Base-by-base conservation (phyloP, 2,329 filamentous ascomycete species). In the Colletotrichum sp. region DNA sequence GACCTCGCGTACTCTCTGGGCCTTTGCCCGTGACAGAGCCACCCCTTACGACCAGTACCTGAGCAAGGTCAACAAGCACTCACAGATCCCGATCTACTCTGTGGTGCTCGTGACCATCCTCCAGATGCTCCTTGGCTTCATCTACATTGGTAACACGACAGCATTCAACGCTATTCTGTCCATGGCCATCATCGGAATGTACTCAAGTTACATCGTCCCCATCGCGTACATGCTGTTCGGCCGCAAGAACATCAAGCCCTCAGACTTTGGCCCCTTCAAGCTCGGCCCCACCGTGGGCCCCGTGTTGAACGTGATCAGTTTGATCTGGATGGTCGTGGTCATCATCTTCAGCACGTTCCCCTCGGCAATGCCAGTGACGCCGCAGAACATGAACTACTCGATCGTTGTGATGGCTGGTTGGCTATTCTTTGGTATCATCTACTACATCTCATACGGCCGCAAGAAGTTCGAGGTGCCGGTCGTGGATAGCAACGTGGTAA, bases 321-420 rank as follows among this genome's bases (percentile, higher is more conserved):
- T 86, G 18, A 70, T 83, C 3, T 90, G 87, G 87, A 83, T 88
- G 25, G 58, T 83, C 0, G 75, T 89, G 8, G 85, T 85, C 0
- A 84, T 87, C 43, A 75, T 88, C 2, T 87, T 89, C 55, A 87
- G 87, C 77, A 87, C 83, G 1, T 87, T 89, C 43, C 88, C 87
- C 1, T 82, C 81, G 2, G 71, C 79, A 0, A 80, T 85, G 78
- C 88, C 87, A 0, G 85, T 87, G 0, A 86, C 84, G 2, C 72
- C 83, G 0, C 81, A 85, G 43, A 87, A 84, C 18, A 89, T 89
- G 86, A 89, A 89, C 58, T 89, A 89, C 71, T 83, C 84, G 0
- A 82, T 82, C 39, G 86, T 87, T 0, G 86, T 89, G 0, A 78
- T 88, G 77, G 80, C 80, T 5, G 86, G 83, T 0, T 88, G 85